Evolutionary conservation across 2,329 filamentous ascomycete species (phyloP).

Genomic region (Aspergillus pseudoviridinutans): DNA sequence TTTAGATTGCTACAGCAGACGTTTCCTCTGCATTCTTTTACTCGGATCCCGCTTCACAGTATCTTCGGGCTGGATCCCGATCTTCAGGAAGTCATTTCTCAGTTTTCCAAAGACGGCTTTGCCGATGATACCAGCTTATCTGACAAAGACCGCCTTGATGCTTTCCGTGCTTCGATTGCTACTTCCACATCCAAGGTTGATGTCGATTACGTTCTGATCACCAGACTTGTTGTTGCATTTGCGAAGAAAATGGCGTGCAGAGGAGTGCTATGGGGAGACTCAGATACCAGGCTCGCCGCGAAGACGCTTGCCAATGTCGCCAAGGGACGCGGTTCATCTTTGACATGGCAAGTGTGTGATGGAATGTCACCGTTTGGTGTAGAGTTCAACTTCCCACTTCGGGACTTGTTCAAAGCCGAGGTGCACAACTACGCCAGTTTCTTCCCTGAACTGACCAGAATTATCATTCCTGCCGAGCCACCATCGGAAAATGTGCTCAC

Average conservation of each 20-base stretch:
- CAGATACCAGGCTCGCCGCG: conserved; percentile 81
- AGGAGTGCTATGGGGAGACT: conserved; percentile 76
- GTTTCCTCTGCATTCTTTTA: conserved; percentile 66
- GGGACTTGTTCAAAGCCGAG: conserved; percentile 82
- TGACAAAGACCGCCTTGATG: conserved; percentile 48
- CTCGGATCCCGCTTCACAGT: conserved; percentile 59
- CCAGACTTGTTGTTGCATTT: conserved; percentile 64
- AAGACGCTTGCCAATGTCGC: conserved; percentile 82
- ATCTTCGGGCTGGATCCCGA: conserved; percentile 48
- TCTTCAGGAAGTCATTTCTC: conserved; percentile 28
- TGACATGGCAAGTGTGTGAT: conserved; percentile 80
- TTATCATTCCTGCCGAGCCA: conserved; percentile 44
- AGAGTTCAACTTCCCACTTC: conserved; percentile 71
- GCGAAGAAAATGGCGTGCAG: conserved; percentile 60
- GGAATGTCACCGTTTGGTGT: conserved; percentile 58
- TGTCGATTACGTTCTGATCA: conserved; percentile 65
- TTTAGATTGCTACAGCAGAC: conserved; percentile 49
- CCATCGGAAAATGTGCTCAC: conserved; percentile 34
- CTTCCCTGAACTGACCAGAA: conserved; percentile 48
- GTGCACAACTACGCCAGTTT: conserved; percentile 61
- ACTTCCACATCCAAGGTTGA: conserved; percentile 75
- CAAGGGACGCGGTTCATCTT: conserved; percentile 79
- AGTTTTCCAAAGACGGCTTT: conserved; percentile 27
- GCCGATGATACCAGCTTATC: conserved; percentile 25
- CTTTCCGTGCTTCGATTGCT: conserved; percentile 58